Base-by-base conservation (phyloP, 306 rosid species). In the Delonix regia region DNA sequence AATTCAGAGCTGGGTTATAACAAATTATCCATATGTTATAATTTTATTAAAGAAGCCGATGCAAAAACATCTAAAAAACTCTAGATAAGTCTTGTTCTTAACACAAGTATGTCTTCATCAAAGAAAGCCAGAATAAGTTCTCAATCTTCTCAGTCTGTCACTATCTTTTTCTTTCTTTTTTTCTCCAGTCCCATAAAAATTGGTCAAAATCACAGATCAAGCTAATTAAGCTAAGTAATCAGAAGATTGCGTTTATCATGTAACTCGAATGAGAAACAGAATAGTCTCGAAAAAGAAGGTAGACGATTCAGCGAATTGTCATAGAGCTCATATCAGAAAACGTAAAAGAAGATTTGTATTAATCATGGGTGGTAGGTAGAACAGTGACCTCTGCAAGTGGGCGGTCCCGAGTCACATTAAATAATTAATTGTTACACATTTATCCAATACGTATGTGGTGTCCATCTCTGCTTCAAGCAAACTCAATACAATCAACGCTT, bases 291-390 rank as follows among this genome's bases (percentile, higher is more conserved):
- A 41, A 78, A 28, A 22, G 11, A 44, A 69, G 57, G 59, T 30
- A 39, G 75, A 15, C 24, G 15, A 19, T 7, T 55, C 30, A 55
- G 52, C 11, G 22, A 7, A 68, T 19, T 61, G 74, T 60, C 60
- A 4, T 12, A 4, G 7, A 55, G 44, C 66, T 76, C 74, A 83
- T 22, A 69, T 25, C 61, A 14, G 74, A 34, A 42, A 41, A 53
- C 61, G 39, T 6, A 44, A 27, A 78, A 55, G 53, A 41, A 41
- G 24, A 48, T 38, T 78, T 55, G 51, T 76, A 36, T 81, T 47
- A 48, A 24, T 38, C 18, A 75, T 63, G 73, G n/a, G 76, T 39
- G 74, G 85, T 73, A 21, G 88, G 85, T 77, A 73, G 69, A 24
- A 22, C 15, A 22, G 77, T 28, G 19, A 53, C 66, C 74, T 36